Evolutionary conservation across 2,329 filamentous ascomycete species (phyloP), one percentile per base, ranked within the genome.

Genomic region (Aspergillus costaricaensis): DNA sequence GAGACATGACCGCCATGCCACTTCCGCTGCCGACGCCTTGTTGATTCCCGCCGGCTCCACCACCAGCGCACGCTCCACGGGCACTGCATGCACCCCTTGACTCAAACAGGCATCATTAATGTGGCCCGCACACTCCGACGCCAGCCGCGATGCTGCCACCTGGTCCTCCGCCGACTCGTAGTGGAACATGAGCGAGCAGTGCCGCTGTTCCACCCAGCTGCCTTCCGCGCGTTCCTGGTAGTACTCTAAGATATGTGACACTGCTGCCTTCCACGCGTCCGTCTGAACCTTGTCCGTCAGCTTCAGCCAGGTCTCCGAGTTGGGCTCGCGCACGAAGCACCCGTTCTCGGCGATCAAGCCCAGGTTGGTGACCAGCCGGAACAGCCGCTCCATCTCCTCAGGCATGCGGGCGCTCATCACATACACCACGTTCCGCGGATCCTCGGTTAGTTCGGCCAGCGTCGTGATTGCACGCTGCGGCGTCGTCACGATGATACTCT

Each of bases 341-440:
- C 94, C 94, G 66, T 96, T 97, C 78, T 98, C 94, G 0, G 94
- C 94, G 65, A 98, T 96, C 4, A 98, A 82, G 2, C 95, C 95
- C 3, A 97, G 80, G 62, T 90, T 89, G 5, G 91, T 90, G 1
- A 97, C 89, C 23, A 90, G 86, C 55, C 88, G 88, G 82, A 98
- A 97, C 1, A 96, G 82, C 4, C 89, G 86, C 67, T 96, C 92
- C 36, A 97, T 87, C 70, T 97, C 92, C 68, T 96, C 91, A 0
- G 92, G 91, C 67, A 88, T 90, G 36, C 92, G 88, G 8, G 91
- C 89, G 57, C 92, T 96, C 92, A 96, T 98, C 65, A 98, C 88
- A 69, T 96, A 98, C 25, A 98, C 90, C 1, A 88, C 87, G 71
- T 98, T 98, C 62, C 85, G 86, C 21, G 88, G 86, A 69, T 96